phyloP scores from a whole-genome alignment of 805 yeast genomes.

The Starmerella stigmatis region DNA sequence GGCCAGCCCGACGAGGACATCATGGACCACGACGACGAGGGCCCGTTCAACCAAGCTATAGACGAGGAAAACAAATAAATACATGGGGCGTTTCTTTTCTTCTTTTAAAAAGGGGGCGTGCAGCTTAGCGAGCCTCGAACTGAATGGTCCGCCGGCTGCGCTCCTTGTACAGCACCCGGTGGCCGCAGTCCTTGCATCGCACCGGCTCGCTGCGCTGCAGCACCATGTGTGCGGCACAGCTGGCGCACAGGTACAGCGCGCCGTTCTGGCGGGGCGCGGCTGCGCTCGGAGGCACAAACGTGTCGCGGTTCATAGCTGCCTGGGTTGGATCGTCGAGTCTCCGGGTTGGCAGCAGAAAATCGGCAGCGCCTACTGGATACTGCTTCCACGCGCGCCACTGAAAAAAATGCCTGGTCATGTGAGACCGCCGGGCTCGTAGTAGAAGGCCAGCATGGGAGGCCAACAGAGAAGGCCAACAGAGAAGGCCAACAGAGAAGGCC shows the following conservation, averaged over 20 bases:
- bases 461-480: no score
- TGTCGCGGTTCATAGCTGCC: conserved; percentile 26
- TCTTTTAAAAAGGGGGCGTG: not conserved
- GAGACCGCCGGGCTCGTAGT: no score
- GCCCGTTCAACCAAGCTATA: no score
- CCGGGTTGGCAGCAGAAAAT: no score
- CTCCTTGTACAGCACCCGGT: conserved; percentile 92
- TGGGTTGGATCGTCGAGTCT: not conserved
- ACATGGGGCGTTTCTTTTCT: not conserved
- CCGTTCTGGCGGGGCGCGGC: conserved; percentile 78
- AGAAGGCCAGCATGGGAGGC: no score
- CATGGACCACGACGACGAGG: not conserved
- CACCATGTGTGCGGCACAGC: conserved; percentile 83
- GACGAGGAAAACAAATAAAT: conserved; percentile 4
- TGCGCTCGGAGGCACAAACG: conserved; percentile 32
- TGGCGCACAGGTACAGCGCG: conserved; percentile 89
- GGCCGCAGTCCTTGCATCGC: conserved; percentile 97
- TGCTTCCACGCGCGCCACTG: no score
- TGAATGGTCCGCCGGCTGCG: conserved; percentile 93
- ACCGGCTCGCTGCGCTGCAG: conserved; percentile 90
- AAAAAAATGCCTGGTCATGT: no score
- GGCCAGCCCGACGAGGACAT: conserved; percentile 15
- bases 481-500: no score
- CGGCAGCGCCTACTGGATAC: no score
- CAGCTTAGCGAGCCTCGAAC: conserved; percentile 58